Evolutionary conservation across 140 eudicot genomes (phyloP).

Genomic region (Bidens hawaiensis): DNA sequence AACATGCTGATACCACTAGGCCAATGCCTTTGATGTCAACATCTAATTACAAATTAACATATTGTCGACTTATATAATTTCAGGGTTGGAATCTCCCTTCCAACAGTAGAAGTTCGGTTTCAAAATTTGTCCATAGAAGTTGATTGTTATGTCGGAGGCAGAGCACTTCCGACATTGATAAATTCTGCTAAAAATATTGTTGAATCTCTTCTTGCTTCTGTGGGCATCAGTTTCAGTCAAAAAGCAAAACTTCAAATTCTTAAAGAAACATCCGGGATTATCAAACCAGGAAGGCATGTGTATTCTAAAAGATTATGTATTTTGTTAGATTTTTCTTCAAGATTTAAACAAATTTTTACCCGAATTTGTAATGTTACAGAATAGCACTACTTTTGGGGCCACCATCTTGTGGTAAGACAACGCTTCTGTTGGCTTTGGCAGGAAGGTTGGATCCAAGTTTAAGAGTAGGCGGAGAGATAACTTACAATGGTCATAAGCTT

Average conservation of each 20-base stretch:
- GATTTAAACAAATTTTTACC: too few species aligned
- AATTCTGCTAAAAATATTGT: constrained; percentile 47
- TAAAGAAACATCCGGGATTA: constrained; percentile 41
- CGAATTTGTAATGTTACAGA: background rate
- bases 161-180: constrained; percentile 69
- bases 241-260: constrained; percentile 40
- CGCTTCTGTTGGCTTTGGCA: background rate
- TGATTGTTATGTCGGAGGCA: constrained; percentile 57
- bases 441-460: background rate
- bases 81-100: constrained; percentile 73
- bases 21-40: background rate
- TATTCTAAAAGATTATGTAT: background rate
- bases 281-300: constrained; percentile 54
- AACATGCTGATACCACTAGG: too few species aligned
- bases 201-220: constrained; percentile 33
- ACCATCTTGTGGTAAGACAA: constrained; percentile 32
- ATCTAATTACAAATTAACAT: background rate
- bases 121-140: constrained; percentile 54
- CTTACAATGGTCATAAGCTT: constrained; percentile 41
- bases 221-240: constrained; percentile 36
- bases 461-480: background rate
- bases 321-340: background rate
- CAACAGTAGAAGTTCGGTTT: constrained; percentile 65
- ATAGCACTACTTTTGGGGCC: background rate
- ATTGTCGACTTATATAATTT: background rate